Evolutionary conservation across 495 filamentous ascomycete species (phyloP).

Genomic region (Corynascus novoguineensis): DNA sequence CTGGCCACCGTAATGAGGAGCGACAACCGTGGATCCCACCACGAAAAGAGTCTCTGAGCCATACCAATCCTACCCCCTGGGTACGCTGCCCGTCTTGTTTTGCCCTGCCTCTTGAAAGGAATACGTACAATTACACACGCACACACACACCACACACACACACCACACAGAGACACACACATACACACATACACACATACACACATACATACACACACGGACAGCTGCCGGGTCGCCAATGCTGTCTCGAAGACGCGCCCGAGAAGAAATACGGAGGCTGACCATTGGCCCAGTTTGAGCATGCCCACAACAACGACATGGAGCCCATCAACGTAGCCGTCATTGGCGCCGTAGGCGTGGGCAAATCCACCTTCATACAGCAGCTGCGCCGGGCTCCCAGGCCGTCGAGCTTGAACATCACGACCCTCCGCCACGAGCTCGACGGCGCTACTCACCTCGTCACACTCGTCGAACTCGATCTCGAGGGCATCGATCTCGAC

Average conservation of each 20-base stretch:
- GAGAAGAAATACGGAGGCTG: conserved; percentile 12
- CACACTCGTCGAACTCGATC: conserved; percentile 71
- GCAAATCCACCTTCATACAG: conserved; percentile 88
- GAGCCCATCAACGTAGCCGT: conserved; percentile 79
- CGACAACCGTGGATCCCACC: conserved; percentile 35
- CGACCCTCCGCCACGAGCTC: conserved; percentile 65
- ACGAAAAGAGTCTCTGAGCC: conserved; percentile 37
- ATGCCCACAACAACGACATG: conserved; percentile 35
- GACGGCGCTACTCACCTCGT: conserved; percentile 73
- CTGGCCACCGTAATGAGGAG: conserved; percentile 31
- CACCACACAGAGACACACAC: no score
- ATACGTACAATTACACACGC: no score
- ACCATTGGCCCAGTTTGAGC: conserved; percentile 23
- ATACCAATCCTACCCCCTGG: conserved; percentile 31
- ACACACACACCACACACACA: no score
- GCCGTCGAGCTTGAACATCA: conserved; percentile 48
- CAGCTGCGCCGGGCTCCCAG: conserved; percentile 65
- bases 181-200: no score
- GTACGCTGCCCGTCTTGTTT: conserved; percentile 22
- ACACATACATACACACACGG: no score
- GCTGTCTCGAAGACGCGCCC: background rate
- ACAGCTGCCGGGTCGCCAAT: background rate
- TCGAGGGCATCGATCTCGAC: conserved; percentile 61
- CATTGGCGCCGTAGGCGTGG: conserved; percentile 71
- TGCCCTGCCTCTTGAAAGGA: background rate